Evolutionary conservation across 768 basidiomycete genomes (phyloP).

Genomic region (Rhizopogon roseolus): DNA sequence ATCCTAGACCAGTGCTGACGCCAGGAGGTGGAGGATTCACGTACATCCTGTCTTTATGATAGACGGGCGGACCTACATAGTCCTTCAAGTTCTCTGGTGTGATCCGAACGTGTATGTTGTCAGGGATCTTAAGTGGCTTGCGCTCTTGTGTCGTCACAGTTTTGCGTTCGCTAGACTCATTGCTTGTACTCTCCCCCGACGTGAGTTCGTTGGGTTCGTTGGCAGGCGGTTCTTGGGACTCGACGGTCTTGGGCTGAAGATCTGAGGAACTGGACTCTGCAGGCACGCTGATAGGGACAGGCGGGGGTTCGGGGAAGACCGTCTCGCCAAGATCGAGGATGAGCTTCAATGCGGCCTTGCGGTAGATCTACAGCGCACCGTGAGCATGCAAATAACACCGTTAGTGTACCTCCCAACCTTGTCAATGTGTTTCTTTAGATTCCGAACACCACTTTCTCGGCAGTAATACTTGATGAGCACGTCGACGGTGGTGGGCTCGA

Average conservation of each 20-base stretch:
- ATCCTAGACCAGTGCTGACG: slow-evolving; percentile 92
- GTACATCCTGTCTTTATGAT: slow-evolving; percentile 94
- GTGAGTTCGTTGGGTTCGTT: slow-evolving; percentile 29
- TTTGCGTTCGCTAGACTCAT: slow-evolving; percentile 34
- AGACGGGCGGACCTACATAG: slow-evolving; percentile 93
- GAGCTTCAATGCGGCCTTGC: slow-evolving; percentile 91
- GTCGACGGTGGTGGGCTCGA: slow-evolving; percentile 77
- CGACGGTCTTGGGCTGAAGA: slow-evolving; percentile 34
- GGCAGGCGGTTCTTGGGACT: slow-evolving; percentile 44
- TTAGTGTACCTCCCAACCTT: slow-evolving; percentile 50
- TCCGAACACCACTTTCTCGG: slow-evolving; percentile 93
- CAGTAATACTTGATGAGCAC: slow-evolving; percentile 95
- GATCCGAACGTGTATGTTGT: slow-evolving; percentile 73
- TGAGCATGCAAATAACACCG: background rate
- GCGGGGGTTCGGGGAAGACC: slow-evolving; percentile 65
- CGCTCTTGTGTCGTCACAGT: slow-evolving; percentile 74
- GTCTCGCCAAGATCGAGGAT: slow-evolving; percentile 89
- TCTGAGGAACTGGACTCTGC: slow-evolving; percentile 6
- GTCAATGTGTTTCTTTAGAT: slow-evolving; percentile 97
- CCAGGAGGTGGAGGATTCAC: slow-evolving; percentile 77
- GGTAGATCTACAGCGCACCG: slow-evolving; percentile 68
- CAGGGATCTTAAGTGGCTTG: slow-evolving; percentile 77
- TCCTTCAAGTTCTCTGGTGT: slow-evolving; percentile 88
- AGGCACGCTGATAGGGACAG: slow-evolving; percentile 13
- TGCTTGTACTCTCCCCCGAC: slow-evolving; percentile 10